phyloP scores from a whole-genome alignment of 2,329 filamentous ascomycete genomes.

The Acrodontium crateriforme region DNA sequence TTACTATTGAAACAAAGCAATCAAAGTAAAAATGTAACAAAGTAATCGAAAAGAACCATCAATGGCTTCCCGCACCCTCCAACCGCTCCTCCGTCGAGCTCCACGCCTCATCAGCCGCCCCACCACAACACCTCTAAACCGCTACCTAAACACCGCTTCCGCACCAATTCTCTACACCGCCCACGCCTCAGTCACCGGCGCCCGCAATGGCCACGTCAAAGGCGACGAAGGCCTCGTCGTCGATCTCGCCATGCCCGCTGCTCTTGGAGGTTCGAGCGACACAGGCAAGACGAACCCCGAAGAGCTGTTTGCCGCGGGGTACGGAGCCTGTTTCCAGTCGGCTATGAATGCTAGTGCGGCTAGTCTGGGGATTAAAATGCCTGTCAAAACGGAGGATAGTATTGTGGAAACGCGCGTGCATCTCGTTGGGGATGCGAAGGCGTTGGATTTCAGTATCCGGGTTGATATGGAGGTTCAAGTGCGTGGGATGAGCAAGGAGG shows the following conservation, averaged over 20 bases:
- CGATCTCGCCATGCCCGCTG: slow-evolving; percentile 32
- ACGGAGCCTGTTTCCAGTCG: slow-evolving; percentile 35
- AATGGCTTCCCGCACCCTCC: no score
- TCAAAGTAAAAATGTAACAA: no score
- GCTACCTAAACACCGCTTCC: not conserved
- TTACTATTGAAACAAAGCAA: no score
- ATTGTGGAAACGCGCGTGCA: slow-evolving; percentile 31
- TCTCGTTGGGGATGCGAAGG: slow-evolving; percentile 32
- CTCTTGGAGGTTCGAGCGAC: slow-evolving; percentile 29
- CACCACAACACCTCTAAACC: no score
- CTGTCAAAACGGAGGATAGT: slow-evolving; percentile 24
- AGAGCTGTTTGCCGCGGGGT: slow-evolving; percentile 35
- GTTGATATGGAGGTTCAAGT: slow-evolving; percentile 31
- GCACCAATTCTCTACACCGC: not conserved
- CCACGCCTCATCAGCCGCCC: no score
- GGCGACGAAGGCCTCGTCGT: no score
- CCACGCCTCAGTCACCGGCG: not conserved
- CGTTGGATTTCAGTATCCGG: slow-evolving; percentile 30
- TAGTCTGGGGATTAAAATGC: slow-evolving; percentile 29
- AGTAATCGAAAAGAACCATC: no score
- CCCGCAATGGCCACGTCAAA: not conserved
- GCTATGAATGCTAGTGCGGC: slow-evolving; percentile 33
- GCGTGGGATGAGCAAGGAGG: slow-evolving; percentile 17
- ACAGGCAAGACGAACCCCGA: slow-evolving; percentile 30
- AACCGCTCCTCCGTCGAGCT: no score